Base-by-base conservation (phyloP, 257 asterid species). In the Cruciata laevipes region DNA sequence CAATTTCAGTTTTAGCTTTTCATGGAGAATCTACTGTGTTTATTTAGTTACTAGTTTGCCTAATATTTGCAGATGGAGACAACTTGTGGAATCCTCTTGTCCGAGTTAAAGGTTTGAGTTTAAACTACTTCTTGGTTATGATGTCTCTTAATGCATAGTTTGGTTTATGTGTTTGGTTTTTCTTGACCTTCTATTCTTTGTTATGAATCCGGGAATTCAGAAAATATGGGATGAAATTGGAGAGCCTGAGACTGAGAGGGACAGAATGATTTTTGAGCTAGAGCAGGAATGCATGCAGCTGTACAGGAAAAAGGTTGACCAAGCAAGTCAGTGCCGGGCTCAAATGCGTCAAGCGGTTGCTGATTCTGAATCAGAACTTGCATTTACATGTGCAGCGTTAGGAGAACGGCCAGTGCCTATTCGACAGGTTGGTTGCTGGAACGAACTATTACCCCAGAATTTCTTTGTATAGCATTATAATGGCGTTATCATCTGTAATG, bases 181-280 rank as follows among this genome's bases (percentile, higher is more conserved):
- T 31, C 1, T 13, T 55, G 3, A 1, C 14, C 33, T 53, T 8
- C 1, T 17, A 66, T 7, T 67, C 21, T 16, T 76, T 16, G n/a
- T 51, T 24, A 61, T 59, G 20, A 67, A 68, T 65, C 66, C 69
- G 79, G 76, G 47, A 33, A 62, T 82, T 37, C 85, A 88, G 98
- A 86, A 80, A 86, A 85, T 89, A 75, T 93, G 97, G 97, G 86
- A 93, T 71, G 96, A 93, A 77, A 78, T 90, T 65, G 98, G 98
- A 67, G 98, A 89, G 78, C 82, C 75, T 68, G 95, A 80, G 58
- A 51, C 68, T 3, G 89, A 86, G 69, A 89, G 93, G 82, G 98
- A 89, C 74, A 82, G 78, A 73, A 77, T 88, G 94, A 84, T 93
- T 70, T 76, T 53, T 25, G 96, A 93, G 75, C 94, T 93, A 52